Evolutionary conservation across 208 protist species (phyloP).

Genomic region (Vickermania ingenoplastis): DNA sequence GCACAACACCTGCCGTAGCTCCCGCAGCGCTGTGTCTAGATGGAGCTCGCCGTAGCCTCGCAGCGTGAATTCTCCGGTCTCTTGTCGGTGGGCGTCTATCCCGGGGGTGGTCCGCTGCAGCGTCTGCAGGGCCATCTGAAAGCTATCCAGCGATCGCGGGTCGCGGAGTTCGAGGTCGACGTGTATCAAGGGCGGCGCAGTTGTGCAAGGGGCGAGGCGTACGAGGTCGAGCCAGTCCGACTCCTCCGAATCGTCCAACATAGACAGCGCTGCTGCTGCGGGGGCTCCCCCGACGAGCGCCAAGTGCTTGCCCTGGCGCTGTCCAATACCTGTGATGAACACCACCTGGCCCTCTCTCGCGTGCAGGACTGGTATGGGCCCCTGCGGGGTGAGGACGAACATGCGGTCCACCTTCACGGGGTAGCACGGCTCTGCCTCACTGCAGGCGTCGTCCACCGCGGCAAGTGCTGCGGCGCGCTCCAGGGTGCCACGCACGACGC

Average conservation of each 20-base stretch:
- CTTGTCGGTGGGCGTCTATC: constrained; percentile 90
- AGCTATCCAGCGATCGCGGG: constrained; percentile 88
- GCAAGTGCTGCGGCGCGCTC: constrained; percentile 14
- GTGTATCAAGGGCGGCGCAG: constrained; percentile 75
- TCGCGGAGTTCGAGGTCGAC: constrained; percentile 96
- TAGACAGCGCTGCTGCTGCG: constrained; percentile 18
- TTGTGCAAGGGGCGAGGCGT: constrained; percentile 20
- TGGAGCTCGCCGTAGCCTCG: constrained; percentile 98
- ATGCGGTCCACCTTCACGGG: constrained; percentile 26
- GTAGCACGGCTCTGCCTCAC: constrained; percentile 56
- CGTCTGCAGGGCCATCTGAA: constrained; percentile 92
- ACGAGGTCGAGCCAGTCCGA: constrained; percentile 39
- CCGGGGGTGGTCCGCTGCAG: constrained; percentile 89
- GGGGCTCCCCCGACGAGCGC: constrained; percentile 40
- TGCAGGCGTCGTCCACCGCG: constrained; percentile 58
- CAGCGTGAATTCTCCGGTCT: constrained; percentile 97
- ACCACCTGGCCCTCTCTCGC: constrained; percentile 62
- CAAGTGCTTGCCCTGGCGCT: constrained; percentile 38
- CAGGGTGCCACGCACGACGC: constrained; percentile 47
- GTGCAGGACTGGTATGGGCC: constrained; percentile 34
- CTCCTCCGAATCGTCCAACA: neutral
- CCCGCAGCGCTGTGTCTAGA: constrained; percentile 96
- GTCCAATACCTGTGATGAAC: constrained; percentile 40
- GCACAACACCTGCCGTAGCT: constrained; percentile 87
- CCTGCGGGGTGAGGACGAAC: constrained; percentile 30